Evolutionary conservation across 257 asterid genomes (phyloP).

Genomic region (Rauvolfia tetraphylla): DNA sequence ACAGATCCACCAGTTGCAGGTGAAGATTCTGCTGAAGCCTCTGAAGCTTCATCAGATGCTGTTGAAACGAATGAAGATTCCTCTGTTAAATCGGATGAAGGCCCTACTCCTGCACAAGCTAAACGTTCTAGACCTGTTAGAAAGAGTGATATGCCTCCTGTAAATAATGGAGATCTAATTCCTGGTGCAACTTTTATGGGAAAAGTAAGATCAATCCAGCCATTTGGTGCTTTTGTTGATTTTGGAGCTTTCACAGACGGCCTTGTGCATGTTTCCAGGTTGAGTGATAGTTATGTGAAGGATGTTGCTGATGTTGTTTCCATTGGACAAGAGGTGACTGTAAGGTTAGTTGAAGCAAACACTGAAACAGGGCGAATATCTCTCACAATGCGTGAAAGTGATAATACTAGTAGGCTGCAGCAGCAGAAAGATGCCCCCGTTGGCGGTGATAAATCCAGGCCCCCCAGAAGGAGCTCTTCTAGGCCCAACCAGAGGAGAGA

Average conservation of each 20-base stretch:
- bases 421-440: constrained; percentile 45
- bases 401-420: constrained; percentile 42
- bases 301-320: constrained; percentile 75
- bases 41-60: constrained; percentile 30
- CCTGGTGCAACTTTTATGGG: constrained; percentile 88
- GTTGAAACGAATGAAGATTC: constrained; percentile 39
- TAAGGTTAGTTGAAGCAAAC: constrained; percentile 73
- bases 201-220: constrained; percentile 86
- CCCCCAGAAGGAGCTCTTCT: constrained; percentile 56
- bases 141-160: constrained; percentile 89
- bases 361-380: constrained; percentile 77
- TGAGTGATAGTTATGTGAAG: constrained; percentile 82
- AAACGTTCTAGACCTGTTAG: constrained; percentile 64
- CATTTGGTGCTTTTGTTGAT: constrained; percentile 96
- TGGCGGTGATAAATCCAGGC: constrained; percentile 49
- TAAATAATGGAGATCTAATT: constrained; percentile 68
- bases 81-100: constrained; percentile 33
- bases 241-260: constrained; percentile 98
- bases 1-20: constrained; percentile 38
- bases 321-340: constrained; percentile 94
- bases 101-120: constrained; percentile 27
- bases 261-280: constrained; percentile 83
- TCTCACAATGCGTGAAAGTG: constrained; percentile 76
- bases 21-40: constrained; percentile 26
- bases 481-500: constrained; percentile 51